These are phyloP conservation scores for Oryza punctata DNA, from an alignment of 176 grass and related monocot genomes.

Conservation along the genomic window DNA sequence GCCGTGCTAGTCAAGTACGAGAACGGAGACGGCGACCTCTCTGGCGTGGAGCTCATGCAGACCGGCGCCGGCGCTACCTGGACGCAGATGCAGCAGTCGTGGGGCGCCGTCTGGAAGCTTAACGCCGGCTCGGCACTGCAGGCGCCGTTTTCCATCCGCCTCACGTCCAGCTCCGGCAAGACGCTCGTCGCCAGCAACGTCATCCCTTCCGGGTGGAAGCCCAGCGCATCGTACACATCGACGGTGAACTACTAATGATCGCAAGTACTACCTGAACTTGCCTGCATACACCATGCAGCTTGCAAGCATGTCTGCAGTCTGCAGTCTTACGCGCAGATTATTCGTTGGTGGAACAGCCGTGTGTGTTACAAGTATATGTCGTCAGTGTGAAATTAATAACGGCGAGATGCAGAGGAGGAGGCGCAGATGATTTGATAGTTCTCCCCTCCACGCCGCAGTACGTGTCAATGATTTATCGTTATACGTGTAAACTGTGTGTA, in stretches of 20 bases:
- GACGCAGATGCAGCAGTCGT: slow-evolving; percentile 56
- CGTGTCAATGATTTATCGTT: slow-evolving; percentile 4
- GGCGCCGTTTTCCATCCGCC: slow-evolving; percentile 49
- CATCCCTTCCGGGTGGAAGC: slow-evolving; percentile 44
- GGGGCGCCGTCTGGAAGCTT: slow-evolving; percentile 50
- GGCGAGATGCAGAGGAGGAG: slow-evolving; percentile 21
- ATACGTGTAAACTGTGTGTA: background rate
- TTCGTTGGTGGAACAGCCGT: background rate
- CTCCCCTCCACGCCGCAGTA: slow-evolving; percentile 31
- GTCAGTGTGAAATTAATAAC: slow-evolving; percentile 37
- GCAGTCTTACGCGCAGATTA: too few species aligned
- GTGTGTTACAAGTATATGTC: background rate
- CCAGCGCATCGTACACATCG: slow-evolving; percentile 35
- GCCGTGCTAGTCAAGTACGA: slow-evolving; percentile 60
- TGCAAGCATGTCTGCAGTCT: too few species aligned
- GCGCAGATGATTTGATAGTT: slow-evolving; percentile 21
- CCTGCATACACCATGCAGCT: background rate
- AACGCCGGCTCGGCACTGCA: slow-evolving; percentile 31
- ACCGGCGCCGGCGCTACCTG: background rate
- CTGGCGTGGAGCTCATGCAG: slow-evolving; percentile 55
- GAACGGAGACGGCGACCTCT: slow-evolving; percentile 58
- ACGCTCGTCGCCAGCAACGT: slow-evolving; percentile 40
- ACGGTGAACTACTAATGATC: slow-evolving; percentile 28
- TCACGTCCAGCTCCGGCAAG: slow-evolving; percentile 45
- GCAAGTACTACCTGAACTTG: background rate